Percentiles rank a stretch among this genome's conserved stretches.
These are phyloP conservation scores for Keithomyces neogunnii DNA, from an alignment of 2,329 filamentous ascomycete species.

Conservation along the genomic window DNA sequence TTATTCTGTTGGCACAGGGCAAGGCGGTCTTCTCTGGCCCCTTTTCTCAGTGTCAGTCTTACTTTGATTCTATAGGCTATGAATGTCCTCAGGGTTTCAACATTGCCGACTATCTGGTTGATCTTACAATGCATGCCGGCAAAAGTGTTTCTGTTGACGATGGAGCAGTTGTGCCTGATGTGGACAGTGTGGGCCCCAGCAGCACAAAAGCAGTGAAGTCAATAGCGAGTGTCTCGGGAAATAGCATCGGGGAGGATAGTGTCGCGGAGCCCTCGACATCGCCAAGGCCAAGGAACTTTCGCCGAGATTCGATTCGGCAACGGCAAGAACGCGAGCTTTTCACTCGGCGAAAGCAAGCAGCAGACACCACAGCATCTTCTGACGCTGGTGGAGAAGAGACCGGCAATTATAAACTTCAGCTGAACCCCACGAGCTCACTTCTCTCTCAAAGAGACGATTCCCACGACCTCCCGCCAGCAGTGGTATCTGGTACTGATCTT, in stretches of 20 bases:
- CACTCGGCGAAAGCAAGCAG: conserved; percentile 62
- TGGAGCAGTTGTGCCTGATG: conserved; percentile 43
- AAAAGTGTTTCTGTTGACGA: conserved; percentile 48
- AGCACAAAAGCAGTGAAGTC: conserved; percentile 86
- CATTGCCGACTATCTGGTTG: conserved; percentile 95
- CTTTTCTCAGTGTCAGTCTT: conserved; percentile 78
- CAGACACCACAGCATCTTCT: conserved; percentile 55
- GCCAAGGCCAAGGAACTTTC: conserved; percentile 56
- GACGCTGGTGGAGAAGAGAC: conserved; percentile 43
- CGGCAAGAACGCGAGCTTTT: conserved; percentile 88
- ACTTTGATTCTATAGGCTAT: conserved; percentile 89
- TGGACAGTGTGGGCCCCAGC: conserved; percentile 66
- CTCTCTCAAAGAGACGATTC: conserved; percentile 61
- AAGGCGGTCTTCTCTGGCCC: conserved; percentile 89
- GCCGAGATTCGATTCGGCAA: conserved; percentile 72
- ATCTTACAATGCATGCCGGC: conserved; percentile 93
- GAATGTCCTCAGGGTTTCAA: conserved; percentile 95
- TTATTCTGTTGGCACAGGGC: conserved; percentile 85
- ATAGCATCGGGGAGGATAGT: conserved; percentile 63
- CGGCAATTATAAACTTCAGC: conserved; percentile 43
- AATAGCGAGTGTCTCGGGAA: conserved; percentile 72
- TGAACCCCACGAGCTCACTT: conserved; percentile 31
- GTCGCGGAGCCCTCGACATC: conserved; percentile 50
- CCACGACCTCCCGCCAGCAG: conserved; percentile 52
- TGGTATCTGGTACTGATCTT: conserved; percentile 63